Conservation (phyloP, 2,329 filamentous ascomycete genomes). For the Sporothrix luriei region DNA sequence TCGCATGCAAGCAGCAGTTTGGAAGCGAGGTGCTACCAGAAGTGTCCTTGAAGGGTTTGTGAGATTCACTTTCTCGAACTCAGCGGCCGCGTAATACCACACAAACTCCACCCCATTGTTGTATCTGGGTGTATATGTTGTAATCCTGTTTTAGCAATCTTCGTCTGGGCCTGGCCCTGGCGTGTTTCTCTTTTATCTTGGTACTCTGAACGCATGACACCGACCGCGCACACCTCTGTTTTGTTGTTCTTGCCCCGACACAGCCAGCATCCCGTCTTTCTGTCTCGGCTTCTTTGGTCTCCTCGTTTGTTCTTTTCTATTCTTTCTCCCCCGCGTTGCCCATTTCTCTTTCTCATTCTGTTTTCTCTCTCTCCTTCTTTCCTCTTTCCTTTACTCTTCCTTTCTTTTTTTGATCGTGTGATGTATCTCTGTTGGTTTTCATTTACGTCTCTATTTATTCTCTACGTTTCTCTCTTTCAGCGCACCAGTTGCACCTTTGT, state of each 20-base stretch:
- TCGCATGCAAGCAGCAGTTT: not conserved
- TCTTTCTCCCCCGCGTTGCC: constrained; percentile 7
- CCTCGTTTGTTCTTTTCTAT: not conserved
- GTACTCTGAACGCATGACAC: constrained; percentile 25
- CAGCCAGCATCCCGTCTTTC: constrained; percentile 18
- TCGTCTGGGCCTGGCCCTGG: constrained; percentile 1
- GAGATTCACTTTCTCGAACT: not conserved
- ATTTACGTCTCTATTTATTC: constrained; percentile 34
- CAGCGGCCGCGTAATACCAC: not conserved
- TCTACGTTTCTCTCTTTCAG: constrained; percentile 37
- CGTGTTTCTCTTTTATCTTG: constrained; percentile 29
- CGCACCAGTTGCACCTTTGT: constrained; percentile 40
- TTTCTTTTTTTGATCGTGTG: constrained; percentile 28
- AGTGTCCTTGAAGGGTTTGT: not conserved
- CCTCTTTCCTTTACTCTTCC: constrained; percentile 26
- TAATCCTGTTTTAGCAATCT: not conserved
- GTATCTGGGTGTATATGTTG: not conserved
- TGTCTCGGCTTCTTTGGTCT: not conserved
- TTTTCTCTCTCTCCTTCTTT: constrained; percentile 23
- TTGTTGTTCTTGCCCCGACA: not conserved
- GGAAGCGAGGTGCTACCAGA: not conserved
- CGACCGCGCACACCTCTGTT: constrained; percentile 10
- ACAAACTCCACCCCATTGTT: not conserved
- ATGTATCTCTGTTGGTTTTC: not conserved
- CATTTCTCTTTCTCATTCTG: constrained; percentile 25